Percentiles rank a stretch among this genome's conserved stretches.
Evolutionary conservation across 2,329 filamentous ascomycete genomes (phyloP).

Genomic region (Monosporascus cannonballus): DNA sequence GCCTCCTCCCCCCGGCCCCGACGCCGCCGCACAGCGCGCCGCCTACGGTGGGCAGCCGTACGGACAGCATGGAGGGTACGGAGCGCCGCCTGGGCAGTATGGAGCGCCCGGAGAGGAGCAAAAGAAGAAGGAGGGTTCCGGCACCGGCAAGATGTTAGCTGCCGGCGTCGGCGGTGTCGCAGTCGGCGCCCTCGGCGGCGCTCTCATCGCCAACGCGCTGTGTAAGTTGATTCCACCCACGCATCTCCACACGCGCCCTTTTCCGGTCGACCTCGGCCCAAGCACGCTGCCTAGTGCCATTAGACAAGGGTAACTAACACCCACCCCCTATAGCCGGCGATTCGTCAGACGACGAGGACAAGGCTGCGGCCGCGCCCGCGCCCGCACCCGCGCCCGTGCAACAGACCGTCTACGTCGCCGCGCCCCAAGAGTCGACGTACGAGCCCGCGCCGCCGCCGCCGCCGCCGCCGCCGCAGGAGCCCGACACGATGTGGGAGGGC

Average conservation of each 20-base stretch:
- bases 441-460: slow-evolving; percentile 2
- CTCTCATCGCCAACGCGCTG: slow-evolving; percentile 46
- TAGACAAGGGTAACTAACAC: background rate
- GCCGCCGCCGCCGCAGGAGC: background rate
- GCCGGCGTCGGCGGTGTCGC: slow-evolving; percentile 52
- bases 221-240: slow-evolving; percentile 33
- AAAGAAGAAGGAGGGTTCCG: slow-evolving; percentile 31
- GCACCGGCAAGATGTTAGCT: slow-evolving; percentile 44
- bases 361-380: slow-evolving; percentile 1
- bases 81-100: background rate
- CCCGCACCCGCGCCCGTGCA: background rate
- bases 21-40: slow-evolving; percentile 5
- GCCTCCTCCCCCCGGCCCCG: slow-evolving; percentile 2
- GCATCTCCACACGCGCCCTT: background rate
- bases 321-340: slow-evolving; percentile 8
- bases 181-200: slow-evolving; percentile 47
- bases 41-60: slow-evolving; percentile 6
- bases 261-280: background rate
- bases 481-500: background rate
- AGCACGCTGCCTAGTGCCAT: background rate
- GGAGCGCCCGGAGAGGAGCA: slow-evolving; percentile 7
- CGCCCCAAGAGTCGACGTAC: slow-evolving; percentile 1
- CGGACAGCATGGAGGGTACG: slow-evolving; percentile 4
- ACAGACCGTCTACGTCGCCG: slow-evolving; percentile 5
- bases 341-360: slow-evolving; percentile 10